These are phyloP conservation scores for Candida vaughaniae DNA, from an alignment of 805 yeast species.

Conservation along the genomic window DNA sequence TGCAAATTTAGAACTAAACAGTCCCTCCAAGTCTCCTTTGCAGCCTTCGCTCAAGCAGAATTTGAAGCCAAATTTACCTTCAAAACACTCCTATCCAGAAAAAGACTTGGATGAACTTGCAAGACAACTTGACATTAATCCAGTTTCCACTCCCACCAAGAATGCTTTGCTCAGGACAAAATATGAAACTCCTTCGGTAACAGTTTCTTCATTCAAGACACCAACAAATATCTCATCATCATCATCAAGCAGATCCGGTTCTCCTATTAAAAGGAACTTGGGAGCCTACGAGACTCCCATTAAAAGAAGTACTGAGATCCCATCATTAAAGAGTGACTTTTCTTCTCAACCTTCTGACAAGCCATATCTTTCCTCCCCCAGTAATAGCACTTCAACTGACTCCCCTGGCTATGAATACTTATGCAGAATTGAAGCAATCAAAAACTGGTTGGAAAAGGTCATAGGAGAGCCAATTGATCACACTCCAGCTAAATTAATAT, in stretches of 20 bases:
- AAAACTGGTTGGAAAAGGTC: constrained; percentile 70
- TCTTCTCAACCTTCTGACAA: constrained; percentile 1
- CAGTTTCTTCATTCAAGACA: constrained; percentile 40
- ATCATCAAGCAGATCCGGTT: constrained; percentile 18
- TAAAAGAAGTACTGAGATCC: constrained; percentile 6
- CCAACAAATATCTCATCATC: constrained; percentile 18
- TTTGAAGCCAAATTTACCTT: constrained; percentile 9
- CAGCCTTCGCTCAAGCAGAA: constrained; percentile 29
- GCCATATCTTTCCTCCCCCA: constrained; percentile 28
- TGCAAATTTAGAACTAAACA: constrained; percentile 6
- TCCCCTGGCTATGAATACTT: constrained; percentile 65
- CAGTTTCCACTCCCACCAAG: constrained; percentile 23
- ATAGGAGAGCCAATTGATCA: constrained; percentile 56
- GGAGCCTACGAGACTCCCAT: constrained; percentile 10
- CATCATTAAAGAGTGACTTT: constrained; percentile 10
- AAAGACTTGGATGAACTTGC: constrained; percentile 41
- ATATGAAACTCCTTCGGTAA: constrained; percentile 43
- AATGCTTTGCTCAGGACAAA: constrained; percentile 28
- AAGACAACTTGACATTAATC: constrained; percentile 30
- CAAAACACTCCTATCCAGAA: constrained; percentile 16
- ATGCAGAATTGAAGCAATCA: constrained; percentile 80
- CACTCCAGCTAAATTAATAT: constrained; percentile 57
- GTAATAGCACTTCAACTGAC: constrained; percentile 26
- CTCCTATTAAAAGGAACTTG: constrained; percentile 17
- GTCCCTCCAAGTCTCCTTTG: constrained; percentile 28